Evolutionary conservation across 2,329 filamentous ascomycete genomes (phyloP).

Genomic region (Diplodia intermedia): DNA sequence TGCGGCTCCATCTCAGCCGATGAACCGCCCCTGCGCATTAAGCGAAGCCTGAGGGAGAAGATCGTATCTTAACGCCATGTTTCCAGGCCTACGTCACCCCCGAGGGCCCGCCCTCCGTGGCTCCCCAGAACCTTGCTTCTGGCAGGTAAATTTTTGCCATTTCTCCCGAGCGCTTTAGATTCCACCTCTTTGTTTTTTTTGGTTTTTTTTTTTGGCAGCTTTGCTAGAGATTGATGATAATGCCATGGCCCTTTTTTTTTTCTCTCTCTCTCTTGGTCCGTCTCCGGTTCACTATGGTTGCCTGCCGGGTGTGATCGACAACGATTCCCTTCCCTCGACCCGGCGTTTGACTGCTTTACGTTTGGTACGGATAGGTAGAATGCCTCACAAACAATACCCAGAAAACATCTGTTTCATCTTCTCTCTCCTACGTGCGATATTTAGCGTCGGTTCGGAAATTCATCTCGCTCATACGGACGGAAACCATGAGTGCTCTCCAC

Average conservation of each 20-base stretch:
- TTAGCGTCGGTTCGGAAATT: no score
- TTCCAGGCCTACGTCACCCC: constrained; percentile 69
- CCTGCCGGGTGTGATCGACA: not conserved
- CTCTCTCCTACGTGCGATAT: not conserved
- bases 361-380: not conserved
- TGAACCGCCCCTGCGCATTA: no score
- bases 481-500: no score
- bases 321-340: not conserved
- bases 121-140: constrained; percentile 59
- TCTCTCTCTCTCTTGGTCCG: not conserved
- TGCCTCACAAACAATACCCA: not conserved
- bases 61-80: constrained; percentile 47
- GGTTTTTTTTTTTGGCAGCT: not conserved
- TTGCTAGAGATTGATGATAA: not conserved
- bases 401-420: not conserved
- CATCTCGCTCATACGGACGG: no score
- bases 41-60: constrained; percentile 5
- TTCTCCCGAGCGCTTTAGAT: not conserved
- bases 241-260: not conserved
- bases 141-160: constrained; percentile 20
- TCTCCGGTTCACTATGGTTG: not conserved
- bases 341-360: not conserved
- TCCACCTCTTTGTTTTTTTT: not conserved
- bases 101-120: constrained; percentile 62
- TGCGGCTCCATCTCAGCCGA: no score